These are phyloP conservation scores for Penicillium sp. DNA, from an alignment of 2,329 filamentous ascomycete species.

Conservation along the genomic window DNA sequence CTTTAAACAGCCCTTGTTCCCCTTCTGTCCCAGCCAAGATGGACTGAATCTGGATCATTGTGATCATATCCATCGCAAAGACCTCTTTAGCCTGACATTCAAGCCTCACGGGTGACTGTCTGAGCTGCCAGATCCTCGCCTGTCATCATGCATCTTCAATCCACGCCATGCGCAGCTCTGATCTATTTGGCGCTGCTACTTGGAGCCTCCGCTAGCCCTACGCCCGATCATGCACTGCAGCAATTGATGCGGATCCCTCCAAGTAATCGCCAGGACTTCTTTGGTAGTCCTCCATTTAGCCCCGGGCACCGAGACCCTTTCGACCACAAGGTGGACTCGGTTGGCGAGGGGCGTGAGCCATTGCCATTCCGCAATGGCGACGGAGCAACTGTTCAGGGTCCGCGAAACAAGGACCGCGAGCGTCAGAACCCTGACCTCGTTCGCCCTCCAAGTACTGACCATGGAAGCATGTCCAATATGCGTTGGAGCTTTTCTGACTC, in stretches of 20 bases:
- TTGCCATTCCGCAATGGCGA: constrained; percentile 65
- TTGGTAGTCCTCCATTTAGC: constrained; percentile 55
- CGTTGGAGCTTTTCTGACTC: constrained; percentile 70
- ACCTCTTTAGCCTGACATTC: no score
- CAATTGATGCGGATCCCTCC: constrained; percentile 35
- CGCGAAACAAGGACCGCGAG: constrained; percentile 68
- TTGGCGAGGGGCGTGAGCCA: constrained; percentile 63
- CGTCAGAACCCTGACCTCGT: constrained; percentile 71
- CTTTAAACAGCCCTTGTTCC: background rate
- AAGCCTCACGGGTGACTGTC: background rate
- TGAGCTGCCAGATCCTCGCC: background rate
- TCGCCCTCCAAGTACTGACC: constrained; percentile 71
- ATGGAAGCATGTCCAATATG: constrained; percentile 70
- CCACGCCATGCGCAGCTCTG: background rate
- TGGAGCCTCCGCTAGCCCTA: constrained; percentile 11
- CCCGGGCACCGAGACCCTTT: constrained; percentile 62
- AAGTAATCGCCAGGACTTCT: constrained; percentile 26
- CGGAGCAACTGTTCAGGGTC: constrained; percentile 68
- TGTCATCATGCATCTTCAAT: background rate
- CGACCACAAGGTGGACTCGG: constrained; percentile 63
- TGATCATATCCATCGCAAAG: no score
- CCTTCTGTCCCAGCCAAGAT: background rate
- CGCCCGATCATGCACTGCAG: constrained; percentile 29
- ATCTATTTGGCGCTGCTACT: constrained; percentile 4
- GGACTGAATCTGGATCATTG: background rate